phyloP scores from a whole-genome alignment of 2,329 filamentous ascomycete species.

The Setomelanomma holmii region DNA sequence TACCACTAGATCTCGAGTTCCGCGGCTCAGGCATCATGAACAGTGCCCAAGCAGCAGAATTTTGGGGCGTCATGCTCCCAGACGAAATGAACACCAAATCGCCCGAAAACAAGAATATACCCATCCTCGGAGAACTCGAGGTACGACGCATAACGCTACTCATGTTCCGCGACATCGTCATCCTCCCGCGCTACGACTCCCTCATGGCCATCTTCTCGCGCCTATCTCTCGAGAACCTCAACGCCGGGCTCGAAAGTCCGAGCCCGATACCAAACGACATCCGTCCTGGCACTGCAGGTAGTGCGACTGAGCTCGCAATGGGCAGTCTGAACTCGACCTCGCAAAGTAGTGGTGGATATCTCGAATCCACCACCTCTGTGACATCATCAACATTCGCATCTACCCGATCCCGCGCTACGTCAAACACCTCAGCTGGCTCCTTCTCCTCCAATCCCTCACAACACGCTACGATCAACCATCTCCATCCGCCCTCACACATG shows the following conservation, averaged over 20 bases:
- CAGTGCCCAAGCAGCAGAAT: slow-evolving; percentile 80
- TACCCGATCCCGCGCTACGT: slow-evolving; percentile 77
- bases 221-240: slow-evolving; percentile 79
- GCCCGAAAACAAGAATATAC: slow-evolving; percentile 51
- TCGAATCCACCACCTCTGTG: slow-evolving; percentile 70
- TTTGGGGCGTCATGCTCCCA: slow-evolving; percentile 76
- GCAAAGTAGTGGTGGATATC: slow-evolving; percentile 74
- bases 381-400: slow-evolving; percentile 57
- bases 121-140: slow-evolving; percentile 69
- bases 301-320: slow-evolving; percentile 48
- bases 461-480: slow-evolving; percentile 19
- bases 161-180: slow-evolving; percentile 85
- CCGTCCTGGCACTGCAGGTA: slow-evolving; percentile 44
- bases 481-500: slow-evolving; percentile 21
- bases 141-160: slow-evolving; percentile 88
- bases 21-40: slow-evolving; percentile 84
- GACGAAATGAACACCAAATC: slow-evolving; percentile 57
- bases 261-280: slow-evolving; percentile 31
- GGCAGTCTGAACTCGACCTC: slow-evolving; percentile 72
- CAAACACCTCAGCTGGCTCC: slow-evolving; percentile 71
- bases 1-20: slow-evolving; percentile 93
- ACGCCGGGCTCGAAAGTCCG: slow-evolving; percentile 51
- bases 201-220: slow-evolving; percentile 91
- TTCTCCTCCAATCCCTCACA: slow-evolving; percentile 48
- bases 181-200: slow-evolving; percentile 86